These are phyloP conservation scores for Batkoa obscura DNA, from an alignment of 371 early-diverging fungal genomes.

Conservation along the genomic window DNA sequence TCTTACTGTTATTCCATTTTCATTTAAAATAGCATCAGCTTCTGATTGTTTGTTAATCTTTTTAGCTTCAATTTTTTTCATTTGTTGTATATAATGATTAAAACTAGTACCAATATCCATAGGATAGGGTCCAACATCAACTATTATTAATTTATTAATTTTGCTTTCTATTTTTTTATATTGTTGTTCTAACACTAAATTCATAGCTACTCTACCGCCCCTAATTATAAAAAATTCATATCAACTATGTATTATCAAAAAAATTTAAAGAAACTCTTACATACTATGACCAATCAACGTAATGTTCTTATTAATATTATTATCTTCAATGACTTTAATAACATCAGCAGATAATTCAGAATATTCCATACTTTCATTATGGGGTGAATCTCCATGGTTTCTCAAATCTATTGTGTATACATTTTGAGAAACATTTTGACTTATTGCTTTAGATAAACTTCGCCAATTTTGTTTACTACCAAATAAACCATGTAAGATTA, in stretches of 20 bases:
- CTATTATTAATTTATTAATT: constrained; percentile 52
- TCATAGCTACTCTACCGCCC: constrained; percentile 88
- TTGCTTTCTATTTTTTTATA: too few relatives aligned
- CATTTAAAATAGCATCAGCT: constrained; percentile 51
- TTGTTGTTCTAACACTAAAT: constrained; percentile 37
- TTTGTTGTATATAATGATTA: constrained; percentile 29
- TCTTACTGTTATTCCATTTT: constrained; percentile 16
- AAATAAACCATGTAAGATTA: constrained; percentile 81
- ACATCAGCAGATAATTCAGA: constrained; percentile 63
- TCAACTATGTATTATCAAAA: background rate
- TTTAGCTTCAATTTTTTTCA: constrained; percentile 43
- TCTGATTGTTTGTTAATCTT: constrained; percentile 32
- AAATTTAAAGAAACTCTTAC: background rate
- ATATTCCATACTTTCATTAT: constrained; percentile 42
- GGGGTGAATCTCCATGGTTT: constrained; percentile 86
- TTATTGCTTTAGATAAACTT: constrained; percentile 54
- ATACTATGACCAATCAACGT: background rate
- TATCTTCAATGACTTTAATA: background rate
- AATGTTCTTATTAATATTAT: background rate
- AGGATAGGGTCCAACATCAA: constrained; percentile 64
- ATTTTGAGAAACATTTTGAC: constrained; percentile 27
- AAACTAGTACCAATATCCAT: constrained; percentile 31
- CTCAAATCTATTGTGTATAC: constrained; percentile 67
- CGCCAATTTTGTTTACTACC: constrained; percentile 91
- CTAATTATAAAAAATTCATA: constrained; percentile 11